Evolutionary conservation across 306 rosid species (phyloP).

Genomic region (Begonia masoniana): DNA sequence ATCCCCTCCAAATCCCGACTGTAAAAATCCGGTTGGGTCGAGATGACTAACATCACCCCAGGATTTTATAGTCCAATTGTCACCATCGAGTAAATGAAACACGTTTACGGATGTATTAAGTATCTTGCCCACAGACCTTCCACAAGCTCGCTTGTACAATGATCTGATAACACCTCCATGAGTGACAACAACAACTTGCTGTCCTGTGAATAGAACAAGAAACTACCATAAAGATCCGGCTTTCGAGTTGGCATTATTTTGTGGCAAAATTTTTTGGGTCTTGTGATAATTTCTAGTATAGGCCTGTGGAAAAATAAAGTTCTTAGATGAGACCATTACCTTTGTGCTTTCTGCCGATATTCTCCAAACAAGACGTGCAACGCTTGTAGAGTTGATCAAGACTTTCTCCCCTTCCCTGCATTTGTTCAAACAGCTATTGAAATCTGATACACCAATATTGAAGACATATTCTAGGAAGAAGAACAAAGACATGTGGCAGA

Average conservation of each 20-base stretch:
- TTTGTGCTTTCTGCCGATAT: conserved; percentile 56
- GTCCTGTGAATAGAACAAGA: conserved; percentile 31
- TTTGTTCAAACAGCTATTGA: no score
- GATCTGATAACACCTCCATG: conserved; percentile 73
- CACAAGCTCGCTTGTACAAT: conserved; percentile 39
- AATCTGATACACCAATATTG: no score
- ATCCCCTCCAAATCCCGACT: conserved; percentile 80
- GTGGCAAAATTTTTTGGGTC: no score
- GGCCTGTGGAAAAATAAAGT: no score
- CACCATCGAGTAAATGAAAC: conserved; percentile 48
- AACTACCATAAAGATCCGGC: conserved; percentile 9
- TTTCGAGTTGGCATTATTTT: background rate
- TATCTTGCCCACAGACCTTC: conserved; percentile 31
- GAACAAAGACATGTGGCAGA: no score
- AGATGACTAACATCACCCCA: conserved; percentile 85
- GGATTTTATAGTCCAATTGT: conserved; percentile 43
- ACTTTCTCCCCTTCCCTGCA: conserved; percentile 97
- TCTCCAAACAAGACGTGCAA: conserved; percentile 49
- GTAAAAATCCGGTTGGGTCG: conserved; percentile 36
- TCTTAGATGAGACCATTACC: conserved; percentile 24
- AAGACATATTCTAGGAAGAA: no score
- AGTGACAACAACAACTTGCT: conserved; percentile 50
- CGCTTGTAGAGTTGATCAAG: conserved; percentile 62
- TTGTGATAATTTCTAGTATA: no score
- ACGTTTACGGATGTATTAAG: conserved; percentile 55